Percentiles rank a stretch among this genome's conserved stretches.
Conservation (phyloP, 2,329 filamentous ascomycete species). For the Colletotrichum liriopes region DNA sequence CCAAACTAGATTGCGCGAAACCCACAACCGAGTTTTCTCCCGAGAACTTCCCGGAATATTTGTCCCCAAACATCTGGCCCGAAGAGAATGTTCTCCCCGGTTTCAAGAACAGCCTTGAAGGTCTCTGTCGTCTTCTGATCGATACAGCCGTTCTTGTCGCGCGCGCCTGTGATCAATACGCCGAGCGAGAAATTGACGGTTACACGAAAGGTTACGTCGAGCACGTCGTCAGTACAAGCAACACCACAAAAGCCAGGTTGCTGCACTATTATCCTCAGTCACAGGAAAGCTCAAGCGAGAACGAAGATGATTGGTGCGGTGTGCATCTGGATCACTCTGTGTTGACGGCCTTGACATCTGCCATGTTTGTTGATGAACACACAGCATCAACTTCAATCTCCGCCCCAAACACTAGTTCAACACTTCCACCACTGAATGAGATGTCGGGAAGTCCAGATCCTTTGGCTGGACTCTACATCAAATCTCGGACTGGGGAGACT, state of each 20-base stretch:
- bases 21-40: constrained; percentile 72
- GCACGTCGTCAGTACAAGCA: constrained; percentile 86
- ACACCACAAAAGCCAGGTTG: constrained; percentile 90
- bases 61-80: constrained; percentile 92
- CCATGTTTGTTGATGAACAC: constrained; percentile 93
- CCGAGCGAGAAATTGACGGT: constrained; percentile 80
- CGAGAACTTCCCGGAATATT: constrained; percentile 86
- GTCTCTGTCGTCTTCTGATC: constrained; percentile 87
- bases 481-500: constrained; percentile 83
- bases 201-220: constrained; percentile 88
- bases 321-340: constrained; percentile 85
- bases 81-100: constrained; percentile 77
- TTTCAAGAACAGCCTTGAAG: constrained; percentile 81
- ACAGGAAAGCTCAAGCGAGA: constrained; percentile 1
- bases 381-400: constrained; percentile 55
- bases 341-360: constrained; percentile 91
- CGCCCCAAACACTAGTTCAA: constrained; percentile 43
- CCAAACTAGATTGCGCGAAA: constrained; percentile 71
- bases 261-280: constrained; percentile 89
- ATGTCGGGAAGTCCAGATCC: constrained; percentile 84
- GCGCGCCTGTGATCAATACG: constrained; percentile 88
- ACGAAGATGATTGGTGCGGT: constrained; percentile 77
- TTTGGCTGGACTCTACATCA: constrained; percentile 91
- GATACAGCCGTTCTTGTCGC: constrained; percentile 91
- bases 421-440: constrained; percentile 74